These are phyloP conservation scores for Meripilus lineatus DNA, from an alignment of 1,284 basidiomycete genomes.

Conservation along the genomic window DNA sequence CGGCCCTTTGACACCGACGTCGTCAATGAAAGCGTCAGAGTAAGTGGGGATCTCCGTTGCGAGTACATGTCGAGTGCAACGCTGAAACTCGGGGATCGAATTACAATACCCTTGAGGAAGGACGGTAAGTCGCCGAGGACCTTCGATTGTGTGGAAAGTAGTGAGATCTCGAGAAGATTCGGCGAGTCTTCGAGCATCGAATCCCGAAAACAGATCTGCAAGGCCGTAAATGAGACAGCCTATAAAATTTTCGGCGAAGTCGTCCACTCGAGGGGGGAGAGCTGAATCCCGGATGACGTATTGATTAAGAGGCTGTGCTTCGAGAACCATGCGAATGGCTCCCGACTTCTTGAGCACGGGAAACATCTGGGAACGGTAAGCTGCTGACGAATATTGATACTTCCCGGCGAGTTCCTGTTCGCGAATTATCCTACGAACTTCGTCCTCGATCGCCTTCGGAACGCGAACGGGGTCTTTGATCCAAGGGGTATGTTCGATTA, in stretches of 20 bases:
- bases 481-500: conserved; percentile 31
- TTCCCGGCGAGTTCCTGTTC: conserved; percentile 21
- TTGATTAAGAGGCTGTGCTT: conserved; percentile 28
- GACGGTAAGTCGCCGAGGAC: conserved; percentile 14
- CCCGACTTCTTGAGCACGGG: conserved; percentile 29
- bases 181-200: conserved; percentile 5
- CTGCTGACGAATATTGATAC: conserved; percentile 26
- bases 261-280: conserved; percentile 24
- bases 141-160: conserved; percentile 20
- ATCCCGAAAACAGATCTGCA: conserved; percentile 10
- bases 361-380: conserved; percentile 28
- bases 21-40: conserved; percentile 26
- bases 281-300: conserved; percentile 27
- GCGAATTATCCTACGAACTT: conserved; percentile 18
- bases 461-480: conserved; percentile 21
- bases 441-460: conserved; percentile 19
- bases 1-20: conserved; percentile 25
- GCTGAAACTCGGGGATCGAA: conserved; percentile 24
- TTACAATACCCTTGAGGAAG: conserved; percentile 28
- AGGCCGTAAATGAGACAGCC: conserved; percentile 13
- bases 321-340: conserved; percentile 24
- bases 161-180: conserved; percentile 21
- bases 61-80: conserved; percentile 19
- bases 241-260: conserved; percentile 29
- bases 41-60: conserved; percentile 12